Evolutionary conservation across 2,329 filamentous ascomycete genomes (phyloP), one percentile per base, ranked within the genome.

Genomic region (Colletotrichum nymphaeae): DNA sequence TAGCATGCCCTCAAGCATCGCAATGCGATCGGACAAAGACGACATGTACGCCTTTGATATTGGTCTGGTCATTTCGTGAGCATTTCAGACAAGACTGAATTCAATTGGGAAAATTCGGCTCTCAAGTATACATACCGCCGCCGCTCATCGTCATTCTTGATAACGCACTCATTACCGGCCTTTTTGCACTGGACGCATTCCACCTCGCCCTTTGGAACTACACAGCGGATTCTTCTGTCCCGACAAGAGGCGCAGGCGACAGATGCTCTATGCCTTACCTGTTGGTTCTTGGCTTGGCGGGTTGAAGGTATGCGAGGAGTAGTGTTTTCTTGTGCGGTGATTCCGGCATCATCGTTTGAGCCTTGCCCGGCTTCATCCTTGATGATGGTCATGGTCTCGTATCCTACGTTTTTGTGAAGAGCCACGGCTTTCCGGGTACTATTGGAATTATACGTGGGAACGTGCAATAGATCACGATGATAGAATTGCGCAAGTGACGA

Each of bases 11-110:
- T 90, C 88, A 0, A 90, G 82, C 73, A 90, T 75, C 8, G 83
- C 81, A 56, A 90, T 88, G 5, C 88, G 84, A 28, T 88, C 86
- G n/a, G 87, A 88, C 12, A 90, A 81, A 1, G 87, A 89, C 53
- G 86, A 87, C 84, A 89, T 89, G 78, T 90, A 90, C 66, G 88
- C 88, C 78, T 89, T 87, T 24, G 88, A 90, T 42, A 90, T 89
- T 8, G 88, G 88, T 49, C 88, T 89, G 52, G 19, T 42, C 26
- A n/a, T 14, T 57, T 35, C 42, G 67, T 49, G 73, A 26, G 30
- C 12, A 75, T 77, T 66, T 28, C 28, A 16, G 26, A 59, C 67
- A 72, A 26, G 19, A 28, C 35, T 57, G 32, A 56, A 42, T 7
- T 11, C 28, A 22, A 30, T 19, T 9, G 8, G 7, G 4, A 4